Evolutionary conservation across 139 green algal species (phyloP).

Genomic region (Astrephomene gubernaculifera): DNA sequence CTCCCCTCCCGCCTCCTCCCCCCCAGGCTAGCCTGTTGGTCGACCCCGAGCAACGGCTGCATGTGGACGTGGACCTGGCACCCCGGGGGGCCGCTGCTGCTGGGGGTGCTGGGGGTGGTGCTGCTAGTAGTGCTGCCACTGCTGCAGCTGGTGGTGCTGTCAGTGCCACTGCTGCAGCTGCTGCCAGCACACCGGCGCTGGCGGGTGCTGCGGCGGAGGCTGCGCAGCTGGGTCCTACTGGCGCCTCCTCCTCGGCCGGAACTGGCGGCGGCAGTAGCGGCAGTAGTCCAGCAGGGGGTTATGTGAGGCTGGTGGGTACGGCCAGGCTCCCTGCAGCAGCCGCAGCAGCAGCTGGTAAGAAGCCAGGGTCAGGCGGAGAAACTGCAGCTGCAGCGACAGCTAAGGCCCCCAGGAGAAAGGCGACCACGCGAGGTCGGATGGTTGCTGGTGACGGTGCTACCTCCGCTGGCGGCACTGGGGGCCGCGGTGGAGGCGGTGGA

Average conservation of each 20-base stretch:
- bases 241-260: background rate
- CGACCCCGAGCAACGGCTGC: conserved; percentile 56
- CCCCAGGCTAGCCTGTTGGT: conserved; percentile 65
- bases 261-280: no score
- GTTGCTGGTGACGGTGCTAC: no score
- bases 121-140: background rate
- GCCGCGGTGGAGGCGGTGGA: no score
- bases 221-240: background rate
- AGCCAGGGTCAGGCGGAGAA: background rate
- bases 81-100: conserved; percentile 44
- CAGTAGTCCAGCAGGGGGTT: conserved; percentile 43
- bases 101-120: background rate
- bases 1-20: background rate
- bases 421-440: no score
- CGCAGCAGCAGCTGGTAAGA: background rate
- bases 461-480: no score
- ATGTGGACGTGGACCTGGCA: conserved; percentile 66
- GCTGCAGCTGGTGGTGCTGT: background rate
- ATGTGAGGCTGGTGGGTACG: conserved; percentile 61
- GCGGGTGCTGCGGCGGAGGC: background rate
- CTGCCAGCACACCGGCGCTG: background rate
- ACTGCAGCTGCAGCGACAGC: background rate
- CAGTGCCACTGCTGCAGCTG: background rate
- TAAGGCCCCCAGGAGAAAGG: background rate
- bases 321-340: conserved; percentile 54